Percentiles rank a stretch among this genome's conserved stretches.
Evolutionary conservation across 2,329 filamentous ascomycete species (phyloP).

Genomic region (Cryphonectria japonica): DNA sequence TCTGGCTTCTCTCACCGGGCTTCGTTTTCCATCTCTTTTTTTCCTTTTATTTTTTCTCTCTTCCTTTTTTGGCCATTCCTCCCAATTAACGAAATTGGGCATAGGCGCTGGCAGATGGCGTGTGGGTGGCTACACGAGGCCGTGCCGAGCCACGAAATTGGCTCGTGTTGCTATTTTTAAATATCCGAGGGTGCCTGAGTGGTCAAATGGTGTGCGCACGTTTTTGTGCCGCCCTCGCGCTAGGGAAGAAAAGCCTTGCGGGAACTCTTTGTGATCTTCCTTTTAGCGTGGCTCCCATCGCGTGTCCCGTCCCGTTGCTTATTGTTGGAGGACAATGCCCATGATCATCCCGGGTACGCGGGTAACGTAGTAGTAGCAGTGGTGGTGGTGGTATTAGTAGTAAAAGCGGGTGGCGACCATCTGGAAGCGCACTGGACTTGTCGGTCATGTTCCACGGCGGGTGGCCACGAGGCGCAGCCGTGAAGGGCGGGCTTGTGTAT

Average conservation of each 20-base stretch:
- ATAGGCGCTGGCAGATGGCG: neutral
- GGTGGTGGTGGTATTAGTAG: neutral
- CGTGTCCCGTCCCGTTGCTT: neutral
- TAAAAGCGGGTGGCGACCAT: neutral
- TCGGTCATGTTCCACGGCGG: slow-evolving; percentile 1
- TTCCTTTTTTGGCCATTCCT: no score
- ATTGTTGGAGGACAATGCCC: neutral
- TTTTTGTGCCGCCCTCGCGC: neutral
- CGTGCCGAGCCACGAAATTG: slow-evolving; percentile 2
- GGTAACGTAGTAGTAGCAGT: neutral
- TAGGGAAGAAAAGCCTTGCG: slow-evolving; percentile 3
- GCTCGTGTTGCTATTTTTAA: slow-evolving; percentile 6
- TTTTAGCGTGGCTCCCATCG: neutral
- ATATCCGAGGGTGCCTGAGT: neutral
- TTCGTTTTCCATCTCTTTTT: neutral
- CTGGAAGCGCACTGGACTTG: neutral
- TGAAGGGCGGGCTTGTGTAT: neutral
- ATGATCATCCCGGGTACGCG: neutral
- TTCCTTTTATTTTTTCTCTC: neutral
- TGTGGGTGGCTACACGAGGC: neutral
- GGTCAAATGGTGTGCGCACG: neutral
- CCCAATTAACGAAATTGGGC: neutral
- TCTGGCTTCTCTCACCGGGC: neutral
- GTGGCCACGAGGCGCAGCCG: slow-evolving; percentile 1
- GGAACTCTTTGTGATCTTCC: neutral